Base-by-base conservation (phyloP, 73 alveolate genomes). In the Diophrys appendiculata region DNA sequence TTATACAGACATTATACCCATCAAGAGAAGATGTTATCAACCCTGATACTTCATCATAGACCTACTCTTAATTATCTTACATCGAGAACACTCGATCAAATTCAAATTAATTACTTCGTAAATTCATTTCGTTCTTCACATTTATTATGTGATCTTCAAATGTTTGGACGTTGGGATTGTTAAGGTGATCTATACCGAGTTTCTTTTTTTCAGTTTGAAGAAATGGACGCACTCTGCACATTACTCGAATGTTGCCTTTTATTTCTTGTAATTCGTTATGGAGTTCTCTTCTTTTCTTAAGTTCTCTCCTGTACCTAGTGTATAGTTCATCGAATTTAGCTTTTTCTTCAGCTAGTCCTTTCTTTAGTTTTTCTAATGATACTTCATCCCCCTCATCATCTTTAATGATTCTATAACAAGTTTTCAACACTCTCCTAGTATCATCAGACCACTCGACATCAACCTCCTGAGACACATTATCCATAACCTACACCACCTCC, bases 211-310 rank as follows among this genome's bases (percentile, higher is more conserved):
- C 60, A 43, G 5, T 43, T 43, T 5, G 60, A 18, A 43, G 60
- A 18, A 43, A 43, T 5, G 60, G 60, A 43, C 99, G 76, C 29
- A 95, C 91, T 78, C 97, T 69, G 82, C 99, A 95, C 68, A 95
- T 71, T 0, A 95, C 99, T 88, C 99, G 83, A 0, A 93, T 83
- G 71, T 93, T 95, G 2, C 99, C 99, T 80, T 88, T 95, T 2
- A 94, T 85, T 60, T 93, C 98, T 92, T 95, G 96, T 33, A 91
- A 86, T 54, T 87, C 82, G 79, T 95, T 95, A 55, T 95, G 91
- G 0, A 91, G 86, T 29, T 67, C 52, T 67, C 75, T 67, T 5
- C 75, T 18, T 24, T 31, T 67, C 35, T 23, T 3, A 29, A 67
- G 75, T 22, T 79, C 77, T 75, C 91, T 56, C 22, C 86, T 60